These are phyloP conservation scores for Kwoniella bestiolae DNA, from an alignment of 768 basidiomycete genomes.

Conservation along the genomic window DNA sequence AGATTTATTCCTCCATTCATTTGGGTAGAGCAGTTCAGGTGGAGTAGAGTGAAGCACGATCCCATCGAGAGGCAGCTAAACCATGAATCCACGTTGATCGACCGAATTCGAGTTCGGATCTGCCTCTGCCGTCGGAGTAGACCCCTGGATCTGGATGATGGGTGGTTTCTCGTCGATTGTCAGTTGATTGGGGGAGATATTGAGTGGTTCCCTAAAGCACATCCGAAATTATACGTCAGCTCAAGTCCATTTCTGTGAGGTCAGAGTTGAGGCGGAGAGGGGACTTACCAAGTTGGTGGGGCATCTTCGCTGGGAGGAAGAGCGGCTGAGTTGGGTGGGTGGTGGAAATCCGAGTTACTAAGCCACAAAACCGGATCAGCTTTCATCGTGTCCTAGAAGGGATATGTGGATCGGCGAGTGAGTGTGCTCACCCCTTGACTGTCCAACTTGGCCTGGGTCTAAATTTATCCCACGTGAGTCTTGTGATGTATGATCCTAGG, in stretches of 20 bases:
- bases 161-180: conserved; percentile 14
- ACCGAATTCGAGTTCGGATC: conserved; percentile 6
- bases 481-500: conserved; percentile 25
- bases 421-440: conserved; percentile 28
- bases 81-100: conserved; percentile 15
- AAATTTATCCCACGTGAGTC: conserved; percentile 24
- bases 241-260: background rate
- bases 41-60: no score
- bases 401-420: background rate
- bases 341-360: conserved; percentile 10
- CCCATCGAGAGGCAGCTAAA: background rate
- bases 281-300: conserved; percentile 20
- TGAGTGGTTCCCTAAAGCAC: conserved; percentile 22
- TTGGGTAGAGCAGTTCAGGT: no score
- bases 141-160: background rate
- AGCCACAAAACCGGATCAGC: background rate
- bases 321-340: conserved; percentile 12
- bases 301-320: conserved; percentile 16
- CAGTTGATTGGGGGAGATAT: background rate
- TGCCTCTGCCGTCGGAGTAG: no score
- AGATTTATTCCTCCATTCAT: background rate
- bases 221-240: background rate
- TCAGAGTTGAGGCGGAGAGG: background rate
- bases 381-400: background rate
- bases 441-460: conserved; percentile 44